Evolutionary conservation across 148 eudicot species (phyloP), one percentile per base, ranked within the genome.

Genomic region (Amaranthus palmeri): DNA sequence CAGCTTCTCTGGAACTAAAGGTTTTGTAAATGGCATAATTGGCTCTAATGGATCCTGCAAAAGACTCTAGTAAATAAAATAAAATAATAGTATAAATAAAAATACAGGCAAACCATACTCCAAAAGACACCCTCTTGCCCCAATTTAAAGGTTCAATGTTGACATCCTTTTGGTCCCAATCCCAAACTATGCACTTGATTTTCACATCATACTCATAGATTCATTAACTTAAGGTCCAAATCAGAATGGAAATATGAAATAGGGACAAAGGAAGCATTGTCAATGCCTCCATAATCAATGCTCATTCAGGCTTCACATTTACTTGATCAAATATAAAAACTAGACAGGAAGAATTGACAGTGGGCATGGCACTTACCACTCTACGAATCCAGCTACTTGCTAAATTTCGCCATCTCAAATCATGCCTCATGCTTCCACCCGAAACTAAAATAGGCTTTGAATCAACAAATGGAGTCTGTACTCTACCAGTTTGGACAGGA

Each of bases 1-100:
- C 57, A 83, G 68, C 83, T 83, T 83, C 48, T 83, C 81, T 11
- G 79, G 76, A 15, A 83, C 40, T 46, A 83, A 64, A 60, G 86
- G 83, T 61, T 80, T 83, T 11, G 83, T 77, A 72, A 83, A 83
- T 49, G 82, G 79, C 86, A 93, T 74, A 76, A 89, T 83, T n/a
- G 98, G 98, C 81, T 91, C 98, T 67, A 74, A 65, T 7, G 91
- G 90, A 74, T 89, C 96, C 97, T 95, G 91, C 82, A 86, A 70
- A 57, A 25, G 41, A 48, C 5, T 47, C 54, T 3, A 42, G 53
- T 63, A 70, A n/a, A 69, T 8, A 53, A 44, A 12, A 43, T 7
- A 15, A 48, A 48, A 66, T 0, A 3, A 11, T 9, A 56, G 45
- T 3, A 43, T 2, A 7, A 53, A 8, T 18, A 63, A 60, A 18